Evolutionary conservation across 2,329 filamentous ascomycete species (phyloP), one percentile per base, ranked within the genome.

Genomic region (Juglanconis sp.): DNA sequence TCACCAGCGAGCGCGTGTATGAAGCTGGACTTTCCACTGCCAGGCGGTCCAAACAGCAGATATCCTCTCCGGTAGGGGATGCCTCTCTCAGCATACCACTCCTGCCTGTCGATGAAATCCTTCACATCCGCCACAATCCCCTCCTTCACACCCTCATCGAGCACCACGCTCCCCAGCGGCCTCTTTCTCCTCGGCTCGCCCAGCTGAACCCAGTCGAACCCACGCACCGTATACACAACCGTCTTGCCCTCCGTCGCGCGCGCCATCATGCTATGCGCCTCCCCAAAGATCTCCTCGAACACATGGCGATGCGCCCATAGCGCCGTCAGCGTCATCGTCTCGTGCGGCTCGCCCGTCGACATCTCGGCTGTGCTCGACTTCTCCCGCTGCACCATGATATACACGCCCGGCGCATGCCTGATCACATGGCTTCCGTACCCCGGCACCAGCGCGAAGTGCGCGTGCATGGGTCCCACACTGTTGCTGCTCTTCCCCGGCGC

Each of bases 1-100:
- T 95, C 88, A n/a, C 92, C 94, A 0, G 95, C 95, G 47, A 99
- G 78, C 0, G 95, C 93, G 74, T 97, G 92, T 64, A 99, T 97
- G 68, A 99, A 98, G 0, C 92, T 96, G 63, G 90, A 97, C 78
- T 96, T 98, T 40, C 92, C 96, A 47, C 90, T 96, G 0, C 93
- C 93, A 0, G 93, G 93, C 4, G 93, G 92, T 0, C 93, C 93
- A 68, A 95, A 92, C 0, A 97, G 82, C 7, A 97, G 81, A 70
- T 97, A 97, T 0, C 93, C 94, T 59, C 93, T 81, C 17, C 93
- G 86, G 69, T 97, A 97, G 0, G 94, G 94, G 65, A 97, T 96
- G 2, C 93, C 94, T n/a, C 94, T 87, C 68, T 96, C 92, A 53
- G 92, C 85, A 70, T 97, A 97, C 93, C 94, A 97, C 65, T 89